A percentile compares a stretch with the other conserved stretches of the same genome.
Conservation (phyloP, 106 monocot genomes). For the Posidonia australis region DNA sequence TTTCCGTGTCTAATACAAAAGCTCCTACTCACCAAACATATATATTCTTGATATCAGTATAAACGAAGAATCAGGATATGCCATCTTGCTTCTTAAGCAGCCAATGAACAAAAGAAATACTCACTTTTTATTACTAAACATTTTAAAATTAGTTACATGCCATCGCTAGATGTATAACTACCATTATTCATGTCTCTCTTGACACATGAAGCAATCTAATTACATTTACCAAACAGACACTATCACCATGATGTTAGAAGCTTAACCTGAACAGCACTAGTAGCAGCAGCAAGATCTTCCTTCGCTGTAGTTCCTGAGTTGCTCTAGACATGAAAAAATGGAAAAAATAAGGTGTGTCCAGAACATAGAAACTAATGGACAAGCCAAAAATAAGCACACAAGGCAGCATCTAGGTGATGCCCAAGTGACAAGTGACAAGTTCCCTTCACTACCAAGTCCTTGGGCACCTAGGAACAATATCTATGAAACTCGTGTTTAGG, state of each 20-base stretch:
- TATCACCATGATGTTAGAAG: not conserved
- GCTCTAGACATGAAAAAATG: conserved; percentile 41
- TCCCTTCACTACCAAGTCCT: too few relatives aligned
- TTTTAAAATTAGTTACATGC: too few relatives aligned
- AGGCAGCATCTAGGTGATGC: too few relatives aligned
- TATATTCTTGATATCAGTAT: not conserved
- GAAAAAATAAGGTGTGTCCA: too few relatives aligned
- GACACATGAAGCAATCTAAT: not conserved
- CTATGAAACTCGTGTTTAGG: too few relatives aligned
- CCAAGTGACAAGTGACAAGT: too few relatives aligned
- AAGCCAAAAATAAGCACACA: too few relatives aligned
- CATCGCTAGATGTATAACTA: too few relatives aligned
- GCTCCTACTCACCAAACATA: conserved; percentile 35
- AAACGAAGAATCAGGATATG: not conserved
- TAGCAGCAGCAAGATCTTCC: conserved; percentile 99
- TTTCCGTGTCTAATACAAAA: conserved; percentile 90
- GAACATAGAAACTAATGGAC: not conserved
- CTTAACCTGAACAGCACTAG: conserved; percentile 87
- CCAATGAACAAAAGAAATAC: too few relatives aligned
- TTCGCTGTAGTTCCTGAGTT: conserved; percentile 96
- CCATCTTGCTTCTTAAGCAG: not conserved
- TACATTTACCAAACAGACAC: not conserved
- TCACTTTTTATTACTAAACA: too few relatives aligned
- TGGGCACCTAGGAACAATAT: too few relatives aligned
- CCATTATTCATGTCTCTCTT: too few relatives aligned